Evolutionary conservation across 371 early-diverging fungal genomes (phyloP), one percentile per base, ranked within the genome.

Genomic region (Fennellomyces sp.): DNA sequence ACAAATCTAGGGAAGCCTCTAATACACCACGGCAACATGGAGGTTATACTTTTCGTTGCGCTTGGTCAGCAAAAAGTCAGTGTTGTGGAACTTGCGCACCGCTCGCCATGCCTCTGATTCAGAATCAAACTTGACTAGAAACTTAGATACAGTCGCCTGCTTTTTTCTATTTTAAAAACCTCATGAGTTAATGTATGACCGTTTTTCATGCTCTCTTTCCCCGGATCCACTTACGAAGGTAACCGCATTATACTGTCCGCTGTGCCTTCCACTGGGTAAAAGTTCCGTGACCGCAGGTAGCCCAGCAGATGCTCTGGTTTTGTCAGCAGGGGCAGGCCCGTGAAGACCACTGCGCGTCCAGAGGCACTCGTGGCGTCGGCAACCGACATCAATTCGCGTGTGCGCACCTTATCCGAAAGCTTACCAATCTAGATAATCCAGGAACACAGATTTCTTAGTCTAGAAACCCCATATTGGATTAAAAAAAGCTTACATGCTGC

Each of bases 91-190:
- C 36, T 65, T 52, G 38, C 80, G 75, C 27, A 80, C 80, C 35
- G 75, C 75, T 55, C 80, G 66, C 77, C 77, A 80, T 61, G 80
- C 80, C 62, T 80, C 80, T 33, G 75, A 65, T 56, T 80, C 80
- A 13, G 77, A 73, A 13, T 71, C 77, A 65, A 80, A 76, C 39
- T 75, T 80, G 25, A 80, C 68, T 30, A 80, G 60, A 31, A 75
- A 80, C 48, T 75, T 80, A 35, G 66, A 56, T 2, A 73, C 71
- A n/a, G 63, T 60, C 0, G 75, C 58, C 47, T 60, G 65, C 7
- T 66, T 33, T 48, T 63, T 69, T 21, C 76, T 79, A 61, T 51
- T n/a, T n/a, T 23, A 27, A 25, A 13, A 5, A 25, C n/a, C n/a
- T n/a, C n/a, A n/a, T n/a, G n/a, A n/a, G n/a, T n/a, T n/a, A n/a